These are phyloP conservation scores for Aspergillus caelatus DNA, from an alignment of 2,329 filamentous ascomycete genomes.

Conservation along the genomic window DNA sequence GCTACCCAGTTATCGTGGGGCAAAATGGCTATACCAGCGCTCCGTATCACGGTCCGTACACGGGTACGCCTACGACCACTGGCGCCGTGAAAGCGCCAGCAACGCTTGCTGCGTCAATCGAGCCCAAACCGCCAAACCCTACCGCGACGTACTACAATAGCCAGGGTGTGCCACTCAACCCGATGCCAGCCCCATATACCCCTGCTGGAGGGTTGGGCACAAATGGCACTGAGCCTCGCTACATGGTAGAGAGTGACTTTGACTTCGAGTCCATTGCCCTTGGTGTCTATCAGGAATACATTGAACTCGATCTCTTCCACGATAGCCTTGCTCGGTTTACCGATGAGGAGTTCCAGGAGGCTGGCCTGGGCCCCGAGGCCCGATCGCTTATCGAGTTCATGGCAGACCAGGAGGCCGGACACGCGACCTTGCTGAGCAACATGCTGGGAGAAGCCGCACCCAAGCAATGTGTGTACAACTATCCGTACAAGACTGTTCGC, in stretches of 20 bases:
- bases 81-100: conserved; percentile 60
- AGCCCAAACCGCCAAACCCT: conserved; percentile 59
- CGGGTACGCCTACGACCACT: conserved; percentile 61
- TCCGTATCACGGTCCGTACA: too few species aligned
- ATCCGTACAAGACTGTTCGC: too few species aligned
- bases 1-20: too few species aligned
- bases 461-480: too few species aligned
- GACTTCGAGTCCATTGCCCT: conserved; percentile 78
- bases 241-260: conserved; percentile 78
- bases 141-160: conserved; percentile 71
- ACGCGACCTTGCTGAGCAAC: too few species aligned
- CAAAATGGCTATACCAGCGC: too few species aligned
- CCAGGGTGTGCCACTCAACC: conserved; percentile 67
- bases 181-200: conserved; percentile 70
- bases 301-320: conserved; percentile 83
- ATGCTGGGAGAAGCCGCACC: too few species aligned
- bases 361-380: too few species aligned
- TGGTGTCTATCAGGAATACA: conserved; percentile 79
- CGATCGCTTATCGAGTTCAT: too few species aligned
- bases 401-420: too few species aligned
- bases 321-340: conserved; percentile 32
- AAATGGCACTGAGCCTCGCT: conserved; percentile 73
- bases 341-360: too few species aligned
- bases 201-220: conserved; percentile 75
- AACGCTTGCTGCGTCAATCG: conserved; percentile 55